phyloP scores from a whole-genome alignment of 257 asterid genomes.

The Petunia axillaris region DNA sequence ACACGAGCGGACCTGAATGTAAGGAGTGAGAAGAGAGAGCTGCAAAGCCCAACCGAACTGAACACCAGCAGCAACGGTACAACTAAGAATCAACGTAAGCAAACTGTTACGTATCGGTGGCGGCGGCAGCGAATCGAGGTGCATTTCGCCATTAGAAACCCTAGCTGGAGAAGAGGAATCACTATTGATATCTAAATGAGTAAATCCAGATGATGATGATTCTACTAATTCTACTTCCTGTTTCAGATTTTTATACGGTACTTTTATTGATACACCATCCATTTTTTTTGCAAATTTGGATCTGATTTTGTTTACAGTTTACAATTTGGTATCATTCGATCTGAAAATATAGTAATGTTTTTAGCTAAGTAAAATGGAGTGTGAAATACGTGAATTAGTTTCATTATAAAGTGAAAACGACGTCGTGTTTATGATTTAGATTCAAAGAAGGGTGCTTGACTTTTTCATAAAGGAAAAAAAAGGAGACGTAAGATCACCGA shows the following conservation, averaged over 20 bases:
- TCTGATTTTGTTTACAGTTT: not conserved
- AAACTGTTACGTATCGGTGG: constrained; percentile 58
- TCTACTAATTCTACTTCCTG: constrained; percentile 82
- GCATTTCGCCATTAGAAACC: constrained; percentile 41
- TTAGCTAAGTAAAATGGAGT: not conserved
- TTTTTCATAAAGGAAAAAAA: not conserved
- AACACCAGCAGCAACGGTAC: constrained; percentile 98
- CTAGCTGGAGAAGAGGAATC: constrained; percentile 42
- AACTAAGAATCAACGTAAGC: constrained; percentile 69
- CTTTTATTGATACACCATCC: constrained; percentile 87
- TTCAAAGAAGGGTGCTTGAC: constrained; percentile 2
- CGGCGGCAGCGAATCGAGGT: constrained; percentile 39
- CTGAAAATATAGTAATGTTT: not conserved
- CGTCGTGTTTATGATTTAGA: not conserved
- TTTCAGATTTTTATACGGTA: constrained; percentile 77
- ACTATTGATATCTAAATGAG: constrained; percentile 46
- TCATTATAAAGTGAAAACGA: not conserved
- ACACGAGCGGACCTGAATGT: constrained; percentile 70
- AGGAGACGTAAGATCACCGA: constrained; percentile 17
- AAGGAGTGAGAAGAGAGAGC: constrained; percentile 96
- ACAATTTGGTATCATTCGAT: not conserved
- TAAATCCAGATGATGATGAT: constrained; percentile 48
- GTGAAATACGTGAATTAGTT: not conserved
- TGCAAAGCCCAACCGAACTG: constrained; percentile 99
- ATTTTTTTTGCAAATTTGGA: constrained; percentile 33